Evolutionary conservation across 257 asterid species (phyloP), one percentile per base, ranked within the genome.

Genomic region (Solanum boliviense): DNA sequence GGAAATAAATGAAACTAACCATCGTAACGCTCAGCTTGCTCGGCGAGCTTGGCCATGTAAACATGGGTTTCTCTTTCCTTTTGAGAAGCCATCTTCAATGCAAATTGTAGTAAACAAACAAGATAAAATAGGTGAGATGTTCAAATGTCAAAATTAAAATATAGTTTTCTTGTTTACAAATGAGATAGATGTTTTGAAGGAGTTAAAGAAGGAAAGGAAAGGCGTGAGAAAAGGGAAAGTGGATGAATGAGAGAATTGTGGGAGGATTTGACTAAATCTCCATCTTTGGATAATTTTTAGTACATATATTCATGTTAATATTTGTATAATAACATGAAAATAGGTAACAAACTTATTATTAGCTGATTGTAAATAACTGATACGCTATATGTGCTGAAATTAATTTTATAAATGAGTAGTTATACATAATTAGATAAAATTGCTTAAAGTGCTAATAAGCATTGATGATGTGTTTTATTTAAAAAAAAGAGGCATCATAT

Each of bases 1-100:
- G 18, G 6, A 27, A 27, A 16, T 27, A 70, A 10, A 71, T 18
- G 39, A 71, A 71, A 31, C 32, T 7, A 87, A 95, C 98, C 98
- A 38, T 95, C 98, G 27, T 95, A 95, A 52, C 98, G 98, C 90
- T 95, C 98, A 71, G 98, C 98, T 89, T 94, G 98, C 88, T 95
- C 98, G 1, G 98, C 89, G 7, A 95, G 95, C 94, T 94, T 95
- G 56, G 98, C 98, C 94, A 87, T 89, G 95, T 94, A 95, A 70
- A 94, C 98, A 78, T 94, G 97, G 86, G 92, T 92, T 84, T 94
- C 98, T 88, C 98, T 92, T 89, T 94, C 98, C 89, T 92, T 94
- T 74, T 93, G 98, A 70, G 90, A 92, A 89, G 95, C 91, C 98
- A 95, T 94, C 88, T 76, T 48, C 41, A 81, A 81, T 81, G n/a